Evolutionary conservation across 2,329 filamentous ascomycete genomes (phyloP), one percentile per base, ranked within the genome.

Genomic region (Elsinoe necatrix): DNA sequence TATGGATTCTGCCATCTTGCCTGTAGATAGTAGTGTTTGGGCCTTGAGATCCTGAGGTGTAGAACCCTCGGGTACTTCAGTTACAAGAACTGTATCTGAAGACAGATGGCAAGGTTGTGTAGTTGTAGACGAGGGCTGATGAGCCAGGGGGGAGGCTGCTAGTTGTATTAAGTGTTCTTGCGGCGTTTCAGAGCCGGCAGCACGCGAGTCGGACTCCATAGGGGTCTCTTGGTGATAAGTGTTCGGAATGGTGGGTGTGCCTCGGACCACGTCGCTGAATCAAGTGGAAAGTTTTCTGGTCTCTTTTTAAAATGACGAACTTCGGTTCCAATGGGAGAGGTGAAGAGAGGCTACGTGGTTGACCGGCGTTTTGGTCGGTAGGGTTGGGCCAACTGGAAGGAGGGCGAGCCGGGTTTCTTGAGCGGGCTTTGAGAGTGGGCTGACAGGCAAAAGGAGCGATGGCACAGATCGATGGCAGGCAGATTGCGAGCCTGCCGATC

Each of bases 161-260:
- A 56, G 54, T 47, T 56, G 54, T 56, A 56, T 45, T 56, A 56
- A 45, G 21, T 27, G 52, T 42, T 42, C 54, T 56, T 48, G 54
- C 29, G 41, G 29, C 54, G 54, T 56, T 56, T 56, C 54, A 56
- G 54, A 34, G 14, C 4, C 16, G 21, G 41, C 9, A 12, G 54
- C 14, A 20, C 37, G 42, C 54, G 41, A 56, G 41, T 45, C 54
- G 37, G 42, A 56, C 18, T 16, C 29, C 25, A 56, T 39, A 37
- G 39, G 48, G 48, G 48, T 37, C 48, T n/a, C 20, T 39, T 37
- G 16, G 31, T 34, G 48, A 52, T 52, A 52, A 37, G 34, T 35
- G 29, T 35, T 52, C 34, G 29, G 48, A 39, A 35, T 11, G 14
- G n/a, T 35, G 48, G 31, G 31, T 34, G 18, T 37, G 31, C 48